A percentile compares a stretch with the other conserved stretches of the same genome.
These are phyloP conservation scores for Aurinia saxatilis DNA, from an alignment of 345 rosid species.

Conservation along the genomic window DNA sequence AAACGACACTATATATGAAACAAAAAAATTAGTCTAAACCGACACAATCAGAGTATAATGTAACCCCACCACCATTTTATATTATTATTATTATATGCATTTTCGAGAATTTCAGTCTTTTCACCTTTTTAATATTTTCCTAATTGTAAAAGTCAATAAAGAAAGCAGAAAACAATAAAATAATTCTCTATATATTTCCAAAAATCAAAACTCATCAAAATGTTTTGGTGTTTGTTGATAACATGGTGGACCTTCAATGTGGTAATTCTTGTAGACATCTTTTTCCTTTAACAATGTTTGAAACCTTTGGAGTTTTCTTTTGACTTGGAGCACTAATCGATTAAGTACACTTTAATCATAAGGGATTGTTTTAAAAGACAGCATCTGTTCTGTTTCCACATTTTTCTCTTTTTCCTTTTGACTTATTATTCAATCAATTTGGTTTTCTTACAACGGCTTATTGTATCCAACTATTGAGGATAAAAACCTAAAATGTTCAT, in stretches of 20 bases:
- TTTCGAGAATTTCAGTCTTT: background rate
- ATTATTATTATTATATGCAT: background rate
- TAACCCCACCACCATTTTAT: no score
- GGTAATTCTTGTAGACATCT: slow-evolving; percentile 9
- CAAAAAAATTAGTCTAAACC: no score
- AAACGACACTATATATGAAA: no score
- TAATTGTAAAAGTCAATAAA: no score
- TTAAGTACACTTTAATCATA: slow-evolving; percentile 23
- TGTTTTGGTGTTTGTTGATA: slow-evolving; percentile 2
- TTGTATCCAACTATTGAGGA: no score
- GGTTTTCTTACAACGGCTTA: background rate
- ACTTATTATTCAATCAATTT: background rate
- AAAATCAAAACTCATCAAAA: background rate
- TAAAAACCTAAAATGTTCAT: no score
- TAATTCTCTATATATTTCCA: background rate
- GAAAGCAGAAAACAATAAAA: no score
- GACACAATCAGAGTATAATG: no score
- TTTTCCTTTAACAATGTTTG: slow-evolving; percentile 21
- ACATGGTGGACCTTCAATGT: slow-evolving; percentile 25
- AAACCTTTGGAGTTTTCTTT: slow-evolving; percentile 26
- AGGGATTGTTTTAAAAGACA: slow-evolving; percentile 13
- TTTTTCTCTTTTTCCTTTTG: background rate
- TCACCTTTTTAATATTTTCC: background rate
- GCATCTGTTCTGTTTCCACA: background rate
- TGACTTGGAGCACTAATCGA: slow-evolving; percentile 27